Conservation (phyloP, 2,329 filamentous ascomycete genomes). For the Sphaerulina vaccinii region DNA sequence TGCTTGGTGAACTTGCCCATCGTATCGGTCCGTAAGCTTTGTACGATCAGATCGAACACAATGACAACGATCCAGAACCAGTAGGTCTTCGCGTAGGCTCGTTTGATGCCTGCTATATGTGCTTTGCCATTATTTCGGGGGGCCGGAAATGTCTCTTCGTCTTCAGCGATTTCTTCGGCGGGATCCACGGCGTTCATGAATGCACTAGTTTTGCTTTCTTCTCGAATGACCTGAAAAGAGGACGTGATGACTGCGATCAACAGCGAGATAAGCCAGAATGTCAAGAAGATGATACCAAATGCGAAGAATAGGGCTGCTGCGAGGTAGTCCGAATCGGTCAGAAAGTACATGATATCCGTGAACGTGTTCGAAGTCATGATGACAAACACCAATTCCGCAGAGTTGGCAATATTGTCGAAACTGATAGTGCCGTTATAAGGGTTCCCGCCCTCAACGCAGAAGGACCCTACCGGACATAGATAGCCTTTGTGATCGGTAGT, state of each 20-base stretch:
- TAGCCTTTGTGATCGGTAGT: constrained; percentile 71
- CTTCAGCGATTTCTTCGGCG: constrained; percentile 26
- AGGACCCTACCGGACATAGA: constrained; percentile 77
- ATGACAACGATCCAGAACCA: constrained; percentile 81
- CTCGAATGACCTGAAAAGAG: constrained; percentile 95
- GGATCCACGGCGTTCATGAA: constrained; percentile 72
- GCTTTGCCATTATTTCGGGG: constrained; percentile 29
- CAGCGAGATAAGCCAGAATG: constrained; percentile 94
- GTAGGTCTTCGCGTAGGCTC: constrained; percentile 69
- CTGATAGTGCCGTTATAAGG: constrained; percentile 84
- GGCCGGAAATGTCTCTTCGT: not conserved
- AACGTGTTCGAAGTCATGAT: constrained; percentile 99
- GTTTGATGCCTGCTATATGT: constrained; percentile 57
- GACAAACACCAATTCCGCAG: constrained; percentile 90
- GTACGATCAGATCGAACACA: constrained; percentile 72
- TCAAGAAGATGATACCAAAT: constrained; percentile 79
- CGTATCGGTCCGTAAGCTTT: constrained; percentile 70
- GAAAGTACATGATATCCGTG: constrained; percentile 89
- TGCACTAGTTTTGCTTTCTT: constrained; percentile 91
- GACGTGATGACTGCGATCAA: constrained; percentile 96
- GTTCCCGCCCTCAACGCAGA: constrained; percentile 75
- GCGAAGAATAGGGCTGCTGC: constrained; percentile 76
- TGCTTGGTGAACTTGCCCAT: constrained; percentile 63
- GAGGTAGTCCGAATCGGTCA: constrained; percentile 87
- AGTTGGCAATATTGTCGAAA: constrained; percentile 93